These are phyloP conservation scores for Hanseniaspora vineae DNA, from an alignment of 805 yeast species.

Conservation along the genomic window DNA sequence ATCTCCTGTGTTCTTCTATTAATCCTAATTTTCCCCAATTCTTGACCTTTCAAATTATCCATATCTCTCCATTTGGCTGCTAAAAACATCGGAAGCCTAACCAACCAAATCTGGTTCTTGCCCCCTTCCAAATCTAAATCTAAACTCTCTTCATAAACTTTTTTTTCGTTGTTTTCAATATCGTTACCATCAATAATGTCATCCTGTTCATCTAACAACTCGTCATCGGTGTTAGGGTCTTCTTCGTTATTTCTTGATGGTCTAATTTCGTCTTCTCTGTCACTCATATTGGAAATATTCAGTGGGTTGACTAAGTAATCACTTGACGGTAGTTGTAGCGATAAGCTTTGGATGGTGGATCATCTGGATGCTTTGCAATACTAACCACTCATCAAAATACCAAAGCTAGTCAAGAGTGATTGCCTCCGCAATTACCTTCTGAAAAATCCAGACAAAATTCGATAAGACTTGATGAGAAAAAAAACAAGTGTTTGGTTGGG, in stretches of 20 bases:
- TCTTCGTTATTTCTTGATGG: constrained; percentile 6
- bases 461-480: too few relatives aligned
- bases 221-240: constrained; percentile 23
- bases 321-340: too few relatives aligned
- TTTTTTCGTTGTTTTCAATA: constrained; percentile 25
- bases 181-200: constrained; percentile 34
- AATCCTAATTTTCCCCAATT: constrained; percentile 69
- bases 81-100: constrained; percentile 76
- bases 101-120: constrained; percentile 78
- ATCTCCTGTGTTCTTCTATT: constrained; percentile 39
- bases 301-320: too few relatives aligned
- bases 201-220: constrained; percentile 29
- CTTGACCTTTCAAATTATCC: constrained; percentile 52
- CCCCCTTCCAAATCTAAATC: constrained; percentile 59
- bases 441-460: too few relatives aligned
- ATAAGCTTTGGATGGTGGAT: too few relatives aligned
- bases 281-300: constrained; percentile 3
- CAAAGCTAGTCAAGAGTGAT: too few relatives aligned
- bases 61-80: constrained; percentile 69
- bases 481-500: too few relatives aligned
- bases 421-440: too few relatives aligned
- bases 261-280: background rate
- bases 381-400: too few relatives aligned
- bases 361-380: too few relatives aligned
- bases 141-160: constrained; percentile 47